Conservation (phyloP, 2,329 filamentous ascomycete genomes). For the Hypoxylon sp. region DNA sequence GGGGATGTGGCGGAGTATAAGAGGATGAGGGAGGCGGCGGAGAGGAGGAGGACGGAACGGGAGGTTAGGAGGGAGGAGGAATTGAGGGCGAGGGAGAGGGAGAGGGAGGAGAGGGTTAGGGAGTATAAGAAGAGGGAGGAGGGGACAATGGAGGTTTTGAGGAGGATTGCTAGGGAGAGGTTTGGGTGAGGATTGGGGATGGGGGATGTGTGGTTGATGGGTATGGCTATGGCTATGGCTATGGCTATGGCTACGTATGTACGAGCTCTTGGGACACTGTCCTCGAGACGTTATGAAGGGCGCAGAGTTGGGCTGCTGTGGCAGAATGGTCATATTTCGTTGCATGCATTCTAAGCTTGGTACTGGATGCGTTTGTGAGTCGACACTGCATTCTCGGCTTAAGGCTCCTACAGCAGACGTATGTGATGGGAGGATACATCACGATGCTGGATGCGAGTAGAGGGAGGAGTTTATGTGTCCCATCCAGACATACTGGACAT, state of each 20-base stretch:
- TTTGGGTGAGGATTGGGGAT: constrained; percentile 71
- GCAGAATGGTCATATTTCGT: neutral
- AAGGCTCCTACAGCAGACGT: neutral
- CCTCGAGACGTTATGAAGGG: neutral
- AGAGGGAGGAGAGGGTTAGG: constrained; percentile 82
- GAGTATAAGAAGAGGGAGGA: constrained; percentile 84
- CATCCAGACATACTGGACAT: neutral
- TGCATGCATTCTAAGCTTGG: neutral
- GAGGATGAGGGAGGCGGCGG: constrained; percentile 73
- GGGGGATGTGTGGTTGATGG: too few species aligned
- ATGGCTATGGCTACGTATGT: neutral
- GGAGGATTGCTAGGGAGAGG: constrained; percentile 81
- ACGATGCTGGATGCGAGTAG: neutral
- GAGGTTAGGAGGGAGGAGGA: constrained; percentile 88
- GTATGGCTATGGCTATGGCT: too few species aligned
- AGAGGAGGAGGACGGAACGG: constrained; percentile 84
- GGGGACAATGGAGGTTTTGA: constrained; percentile 85
- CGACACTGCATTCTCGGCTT: neutral
- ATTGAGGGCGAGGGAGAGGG: constrained; percentile 78
- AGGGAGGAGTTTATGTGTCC: neutral
- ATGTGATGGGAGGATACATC: neutral
- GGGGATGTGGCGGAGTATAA: constrained; percentile 79
- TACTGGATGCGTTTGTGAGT: neutral
- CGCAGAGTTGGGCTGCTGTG: neutral
- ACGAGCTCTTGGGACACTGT: neutral